phyloP scores from a whole-genome alignment of 2,329 filamentous ascomycete species.

The Ascocoryne sarcoides region DNA sequence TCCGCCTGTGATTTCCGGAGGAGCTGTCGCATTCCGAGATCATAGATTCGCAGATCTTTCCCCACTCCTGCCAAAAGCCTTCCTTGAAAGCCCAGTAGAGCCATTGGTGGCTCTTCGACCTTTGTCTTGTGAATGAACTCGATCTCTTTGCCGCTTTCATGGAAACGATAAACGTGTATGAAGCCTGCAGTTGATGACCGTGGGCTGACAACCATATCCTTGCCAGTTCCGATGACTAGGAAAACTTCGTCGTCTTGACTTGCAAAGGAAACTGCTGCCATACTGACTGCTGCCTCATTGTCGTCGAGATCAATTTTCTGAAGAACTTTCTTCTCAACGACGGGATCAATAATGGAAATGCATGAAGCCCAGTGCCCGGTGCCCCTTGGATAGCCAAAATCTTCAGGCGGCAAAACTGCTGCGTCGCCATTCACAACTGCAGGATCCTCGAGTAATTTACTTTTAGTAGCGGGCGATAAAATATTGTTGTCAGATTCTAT shows the following conservation, averaged over 20 bases:
- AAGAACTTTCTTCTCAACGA: constrained; percentile 63
- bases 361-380: constrained; percentile 91
- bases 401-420: constrained; percentile 61
- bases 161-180: constrained; percentile 86
- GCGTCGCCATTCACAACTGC: constrained; percentile 62
- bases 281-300: constrained; percentile 86
- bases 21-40: constrained; percentile 85
- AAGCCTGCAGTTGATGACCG: constrained; percentile 69
- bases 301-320: constrained; percentile 75
- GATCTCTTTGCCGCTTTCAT: constrained; percentile 76
- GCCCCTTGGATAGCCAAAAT: constrained; percentile 83
- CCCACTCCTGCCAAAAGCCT: constrained; percentile 80
- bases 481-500: constrained; percentile 92
- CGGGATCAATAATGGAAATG: constrained; percentile 82
- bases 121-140: constrained; percentile 97
- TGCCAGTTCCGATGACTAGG: constrained; percentile 88
- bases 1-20: constrained; percentile 84
- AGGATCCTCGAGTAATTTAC: constrained; percentile 66
- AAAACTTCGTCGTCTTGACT: constrained; percentile 85
- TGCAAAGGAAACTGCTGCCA: constrained; percentile 75
- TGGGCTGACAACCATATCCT: constrained; percentile 76
- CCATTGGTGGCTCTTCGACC: constrained; percentile 78
- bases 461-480: constrained; percentile 67
- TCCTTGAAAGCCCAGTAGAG: constrained; percentile 89
- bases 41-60: constrained; percentile 75